Percentiles rank a stretch among this genome's conserved stretches.
Conservation (phyloP, 208 protist species). For the Leishmania tarentolae region DNA sequence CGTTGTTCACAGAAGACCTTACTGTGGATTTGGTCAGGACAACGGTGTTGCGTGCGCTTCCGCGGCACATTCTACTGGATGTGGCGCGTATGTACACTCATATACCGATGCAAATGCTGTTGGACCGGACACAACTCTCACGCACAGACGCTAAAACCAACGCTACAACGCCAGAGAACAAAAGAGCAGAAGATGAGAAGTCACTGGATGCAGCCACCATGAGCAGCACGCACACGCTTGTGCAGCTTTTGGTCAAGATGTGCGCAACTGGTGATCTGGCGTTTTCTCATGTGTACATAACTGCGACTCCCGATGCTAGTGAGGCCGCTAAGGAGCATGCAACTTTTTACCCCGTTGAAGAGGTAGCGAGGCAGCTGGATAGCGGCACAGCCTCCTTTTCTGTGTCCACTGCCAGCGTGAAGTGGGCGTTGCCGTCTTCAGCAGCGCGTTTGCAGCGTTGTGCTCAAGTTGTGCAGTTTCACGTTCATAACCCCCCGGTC, state of each 20-base stretch:
- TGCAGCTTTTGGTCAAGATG: constrained; percentile 43
- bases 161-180: not conserved
- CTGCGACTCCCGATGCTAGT: not conserved
- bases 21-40: constrained; percentile 15
- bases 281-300: constrained; percentile 11
- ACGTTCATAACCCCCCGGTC: not conserved
- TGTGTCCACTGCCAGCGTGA: constrained; percentile 5
- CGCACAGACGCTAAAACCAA: not conserved
- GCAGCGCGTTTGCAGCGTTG: constrained; percentile 3
- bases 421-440: constrained; percentile 12
- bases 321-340: not conserved
- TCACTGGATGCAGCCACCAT: not conserved
- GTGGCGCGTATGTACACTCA: constrained; percentile 38
- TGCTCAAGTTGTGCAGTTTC: constrained; percentile 8
- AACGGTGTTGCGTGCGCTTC: constrained; percentile 18
- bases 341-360: not conserved
- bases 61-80: constrained; percentile 43
- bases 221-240: constrained; percentile 1
- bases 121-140: constrained; percentile 8
- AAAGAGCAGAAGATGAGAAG: not conserved
- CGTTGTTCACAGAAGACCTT: constrained; percentile 15
- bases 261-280: constrained; percentile 27
- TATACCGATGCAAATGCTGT: constrained; percentile 30
- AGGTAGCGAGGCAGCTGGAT: not conserved
- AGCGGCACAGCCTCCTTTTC: not conserved